Conservation (phyloP, 164 flowering plant genomes). For the Hamamelis virginiana region DNA sequence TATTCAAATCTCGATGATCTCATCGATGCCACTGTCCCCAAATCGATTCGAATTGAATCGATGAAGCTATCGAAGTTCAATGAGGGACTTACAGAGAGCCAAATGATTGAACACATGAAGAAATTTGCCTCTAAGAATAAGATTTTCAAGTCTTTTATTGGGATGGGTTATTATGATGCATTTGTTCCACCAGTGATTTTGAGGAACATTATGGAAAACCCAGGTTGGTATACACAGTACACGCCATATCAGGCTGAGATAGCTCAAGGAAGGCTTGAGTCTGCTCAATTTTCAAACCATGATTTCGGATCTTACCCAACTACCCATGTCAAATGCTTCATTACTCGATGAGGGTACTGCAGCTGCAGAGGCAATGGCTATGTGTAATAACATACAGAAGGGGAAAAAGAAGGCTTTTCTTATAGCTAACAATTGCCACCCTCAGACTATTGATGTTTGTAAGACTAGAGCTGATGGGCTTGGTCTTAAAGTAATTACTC, state of each 20-base stretch:
- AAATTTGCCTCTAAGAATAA: constrained; percentile 67
- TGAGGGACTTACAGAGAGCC: constrained; percentile 82
- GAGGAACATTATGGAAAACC: constrained; percentile 95
- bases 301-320: constrained; percentile 86
- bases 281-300: constrained; percentile 89
- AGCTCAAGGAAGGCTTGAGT: constrained; percentile 89
- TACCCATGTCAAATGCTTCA: constrained; percentile 99
- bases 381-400: constrained; percentile 86
- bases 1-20: constrained; percentile 57
- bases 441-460: constrained; percentile 90
- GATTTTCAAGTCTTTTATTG: constrained; percentile 81
- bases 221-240: constrained; percentile 98
- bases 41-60: constrained; percentile 57
- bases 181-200: constrained; percentile 80
- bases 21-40: constrained; percentile 93
- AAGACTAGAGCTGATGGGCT: constrained; percentile 90
- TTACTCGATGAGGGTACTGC: constrained; percentile 97
- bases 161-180: constrained; percentile 96
- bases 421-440: constrained; percentile 83
- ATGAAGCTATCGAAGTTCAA: constrained; percentile 80
- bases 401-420: constrained; percentile 87
- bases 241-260: constrained; percentile 99
- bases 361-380: constrained; percentile 98
- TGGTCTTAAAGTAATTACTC: constrained; percentile 65
- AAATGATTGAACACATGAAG: constrained; percentile 87